Conservation (phyloP, 495 filamentous ascomycete genomes). For the Penicillium parvum region DNA sequence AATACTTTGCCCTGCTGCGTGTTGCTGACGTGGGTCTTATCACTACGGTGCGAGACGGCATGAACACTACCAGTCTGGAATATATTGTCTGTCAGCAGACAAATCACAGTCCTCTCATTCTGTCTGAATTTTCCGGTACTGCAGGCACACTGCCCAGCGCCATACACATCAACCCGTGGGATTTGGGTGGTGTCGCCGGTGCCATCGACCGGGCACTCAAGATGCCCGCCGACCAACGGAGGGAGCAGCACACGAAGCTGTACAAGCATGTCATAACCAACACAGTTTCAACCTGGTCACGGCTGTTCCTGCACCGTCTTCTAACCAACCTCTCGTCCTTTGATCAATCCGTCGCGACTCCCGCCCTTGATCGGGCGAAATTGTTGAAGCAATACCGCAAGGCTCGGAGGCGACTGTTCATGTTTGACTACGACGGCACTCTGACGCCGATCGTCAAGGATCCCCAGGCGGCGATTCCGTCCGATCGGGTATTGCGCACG, state of each 20-base stretch:
- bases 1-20: constrained; percentile 88
- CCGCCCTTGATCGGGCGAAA: constrained; percentile 67
- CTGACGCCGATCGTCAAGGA: constrained; percentile 94
- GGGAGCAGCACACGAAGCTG: constrained; percentile 49
- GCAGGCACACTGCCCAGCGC: constrained; percentile 79
- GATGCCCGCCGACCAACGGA: constrained; percentile 61
- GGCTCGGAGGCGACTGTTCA: constrained; percentile 74
- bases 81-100: constrained; percentile 89
- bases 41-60: constrained; percentile 87
- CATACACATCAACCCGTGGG: constrained; percentile 94
- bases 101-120: constrained; percentile 76
- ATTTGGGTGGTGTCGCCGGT: constrained; percentile 72
- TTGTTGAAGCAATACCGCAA: constrained; percentile 67
- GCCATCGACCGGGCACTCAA: constrained; percentile 74
- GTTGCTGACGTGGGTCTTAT: constrained; percentile 86
- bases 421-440: constrained; percentile 98
- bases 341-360: constrained; percentile 70
- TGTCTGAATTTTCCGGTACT: constrained; percentile 94
- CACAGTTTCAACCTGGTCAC: constrained; percentile 79
- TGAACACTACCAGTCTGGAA: constrained; percentile 94
- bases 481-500: constrained; percentile 71
- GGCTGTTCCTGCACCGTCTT: constrained; percentile 67
- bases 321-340: constrained; percentile 73
- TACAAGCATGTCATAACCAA: constrained; percentile 78
- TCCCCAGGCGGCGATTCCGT: constrained; percentile 80